Evolutionary conservation across 2,329 filamentous ascomycete genomes (phyloP), one percentile per base, ranked within the genome.

Genomic region (Trichoderma sp.): DNA sequence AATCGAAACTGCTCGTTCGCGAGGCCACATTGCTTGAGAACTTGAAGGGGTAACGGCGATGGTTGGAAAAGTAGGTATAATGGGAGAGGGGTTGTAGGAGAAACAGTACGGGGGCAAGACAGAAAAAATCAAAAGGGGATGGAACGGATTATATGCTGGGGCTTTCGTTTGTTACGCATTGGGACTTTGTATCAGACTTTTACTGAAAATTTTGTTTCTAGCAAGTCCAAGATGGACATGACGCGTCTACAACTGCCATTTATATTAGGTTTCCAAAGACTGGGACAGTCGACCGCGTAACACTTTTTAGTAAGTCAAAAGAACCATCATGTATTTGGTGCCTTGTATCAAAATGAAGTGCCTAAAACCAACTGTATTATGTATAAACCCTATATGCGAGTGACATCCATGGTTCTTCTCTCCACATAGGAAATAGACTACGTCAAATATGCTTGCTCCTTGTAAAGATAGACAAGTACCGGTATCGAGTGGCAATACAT

Each of bases 191-290:
- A 49, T 21, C n/a, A 21, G 47, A 24, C 27, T 29, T n/a, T n/a
- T 49, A 8, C n/a, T 40, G 37, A 31, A 27, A 21, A n/a, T 21
- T n/a, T 14, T 27, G 7, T 65, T 43, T 11, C 13, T 11, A 27
- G 40, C 16, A 43, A 56, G 49, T 65, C 33, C 33, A 65, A 4
- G 7, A 27, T 19, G 29, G 33, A 65, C 62, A 65, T 3, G 16
- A 27, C 31, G 62, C 49, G 62, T 65, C 49, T 21, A 21, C 7
- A 33, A 37, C 7, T 65, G 35, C 49, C 62, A 56, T n/a, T n/a
- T 8, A 24, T 56, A 43, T 43, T 29, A 13, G 27, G 37, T 5
- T 29, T 37, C 29, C 21, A 19, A 29, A 7, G 33, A 61, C 35
- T 14, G 11, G 16, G 14, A 13, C 14, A 40, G 35, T 43, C n/a